Base-by-base conservation (phyloP, 108 stramenopile species). In the Chaetoceros muelleri region DNA sequence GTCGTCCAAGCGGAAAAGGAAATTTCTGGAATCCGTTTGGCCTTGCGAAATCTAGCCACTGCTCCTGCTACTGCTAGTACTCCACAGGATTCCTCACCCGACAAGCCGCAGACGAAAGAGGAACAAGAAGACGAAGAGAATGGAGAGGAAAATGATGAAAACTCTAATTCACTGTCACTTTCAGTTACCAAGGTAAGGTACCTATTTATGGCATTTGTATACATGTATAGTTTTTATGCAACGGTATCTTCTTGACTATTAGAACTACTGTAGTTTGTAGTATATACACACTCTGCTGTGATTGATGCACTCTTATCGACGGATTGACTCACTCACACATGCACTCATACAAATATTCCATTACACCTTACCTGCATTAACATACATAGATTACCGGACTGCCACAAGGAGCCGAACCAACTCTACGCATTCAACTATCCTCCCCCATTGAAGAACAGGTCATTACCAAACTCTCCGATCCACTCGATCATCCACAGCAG, bases 1-100 rank as follows among this genome's bases (percentile, higher is more conserved):
- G 73, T 85, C 13, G 73, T 78, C 53, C 70, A 81, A 66, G 82
- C 79, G 60, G 87, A 88, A 52, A 65, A 75, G 34, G 87, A 88
- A 70, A 88, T 88, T 46, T 73, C 80, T 50, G 65, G 66, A 34
- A 79, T 88, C 56, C 84, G 82, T 54, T 58, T 61, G 13, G 60
- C 70, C 1, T 55, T 88, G 22, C 78, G 76, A 27, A 55, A 59
- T 2, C 44, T 84, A 18, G 71, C 72, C 5, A 46, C 47, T 13
- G 57, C 50, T 23, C 28, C 65, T 23, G 55, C 58, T 17, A 52
- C 51, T 0, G 58, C 50, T 27, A n/a, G n/a, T n/a, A n/a, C n/a
- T n/a, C n/a, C n/a, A n/a, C n/a, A n/a, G 28, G 54, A 16, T n/a
- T n/a, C n/a, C n/a, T n/a, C n/a, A n/a, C n/a, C n/a, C 34, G 13